Evolutionary conservation across 768 basidiomycete species (phyloP), one percentile per base, ranked within the genome.

Genomic region (Coprinopsis strossmayeri): DNA sequence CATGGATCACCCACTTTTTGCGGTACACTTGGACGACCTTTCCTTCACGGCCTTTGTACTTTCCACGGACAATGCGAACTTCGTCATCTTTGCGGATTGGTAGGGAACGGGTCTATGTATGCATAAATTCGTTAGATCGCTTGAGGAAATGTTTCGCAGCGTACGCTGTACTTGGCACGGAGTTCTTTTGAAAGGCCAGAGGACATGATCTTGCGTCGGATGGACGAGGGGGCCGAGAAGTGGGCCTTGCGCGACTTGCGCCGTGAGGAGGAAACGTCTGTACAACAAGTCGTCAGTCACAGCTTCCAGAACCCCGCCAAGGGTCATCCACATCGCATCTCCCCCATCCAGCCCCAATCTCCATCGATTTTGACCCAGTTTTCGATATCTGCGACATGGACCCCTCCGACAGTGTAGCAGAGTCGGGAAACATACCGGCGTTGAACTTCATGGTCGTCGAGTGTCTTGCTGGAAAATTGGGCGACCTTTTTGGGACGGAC

Each of bases 231-330:
- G 35, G 95, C 95, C 46, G 78, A 78, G 72, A 98, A 97, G 80
- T 99, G 96, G 58, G 88, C 88, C 82, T 96, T 97, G 76, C 93
- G 91, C 62, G 86, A 82, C 82, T 97, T 98, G 81, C 96, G 91
- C 68, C 93, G 84, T 62, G 91, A 91, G 57, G 88, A 90, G 56
- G 92, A 90, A 63, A 87, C 81, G 64, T 89, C 92, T 93, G 51
- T 24, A 53, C 43, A 45, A n/a, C 39, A 45, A 57, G 40, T 54
- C 53, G 34, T 50, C 53, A 53, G 55, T 74, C 54, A 74, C 69
- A 52, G 65, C 51, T 55, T 45, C 55, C 51, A 40, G 45, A 53
- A 18, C 37, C 55, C 47, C 48, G 48, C 38, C 45, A 27, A 51
- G 30, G 39, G 47, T 57, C 46, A 56, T 55, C 55, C 56, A 48